Base-by-base conservation (phyloP, 768 basidiomycete genomes). In the Kondoa malvinella region DNA sequence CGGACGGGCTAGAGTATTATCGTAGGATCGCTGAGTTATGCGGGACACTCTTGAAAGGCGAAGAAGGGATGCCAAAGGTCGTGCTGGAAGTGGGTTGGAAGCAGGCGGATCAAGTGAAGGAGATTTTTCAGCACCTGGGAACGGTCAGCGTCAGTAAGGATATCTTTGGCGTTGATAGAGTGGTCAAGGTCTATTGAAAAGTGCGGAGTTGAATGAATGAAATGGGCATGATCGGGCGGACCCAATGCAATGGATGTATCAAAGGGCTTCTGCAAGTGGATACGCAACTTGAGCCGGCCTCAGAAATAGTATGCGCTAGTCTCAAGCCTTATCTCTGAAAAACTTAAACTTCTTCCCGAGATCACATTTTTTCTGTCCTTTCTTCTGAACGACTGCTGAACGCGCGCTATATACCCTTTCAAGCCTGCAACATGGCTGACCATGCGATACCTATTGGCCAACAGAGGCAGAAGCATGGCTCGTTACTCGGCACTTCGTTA, bases 1-100 rank as follows among this genome's bases (percentile, higher is more conserved):
- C 73, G 29, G 73, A 77, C 33, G 82, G 88, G 71, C 78, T 94
- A 77, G 75, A 83, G 3, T 87, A 85, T 77, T 87, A 95, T 78
- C 83, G 82, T 68, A 79, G 82, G 50, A 89, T 95, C 66, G 84
- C 86, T 14, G 78, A 79, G 8, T 77, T 91, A 17, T 72, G 89
- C 0, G 27, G 33, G 4, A 3, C 56, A 1, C 50, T 72, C 1
- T 34, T 69, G 8, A 58, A 2, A 1, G 30, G 26, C 1, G 56
- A 61, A 32, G 3, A 3, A 16, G 34, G 25, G 16, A 29, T 57
- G 27, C 73, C 72, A 1, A 56, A 50, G 1, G 58, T 73, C 0
- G 74, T 73, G 21, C 64, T 74, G 25, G 74, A 74, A 64, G 67
- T 73, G 2, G 74, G 74, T 0, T 25, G 67, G 3, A 69, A 68